Evolutionary conservation across 805 yeast genomes (phyloP).

Genomic region (Wickerhamomyces bisporus): DNA sequence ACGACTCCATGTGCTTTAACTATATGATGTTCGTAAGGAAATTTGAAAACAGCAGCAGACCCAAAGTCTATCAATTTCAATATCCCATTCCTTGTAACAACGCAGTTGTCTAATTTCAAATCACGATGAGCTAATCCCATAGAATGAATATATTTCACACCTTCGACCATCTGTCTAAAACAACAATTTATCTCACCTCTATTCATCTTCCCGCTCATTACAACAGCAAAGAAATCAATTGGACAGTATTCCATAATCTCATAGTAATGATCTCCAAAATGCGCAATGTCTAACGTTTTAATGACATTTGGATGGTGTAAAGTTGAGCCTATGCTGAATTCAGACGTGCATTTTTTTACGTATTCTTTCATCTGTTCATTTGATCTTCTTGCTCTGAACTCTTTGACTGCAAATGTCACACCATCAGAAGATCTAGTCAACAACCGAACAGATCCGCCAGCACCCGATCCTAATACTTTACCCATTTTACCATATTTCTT

Average conservation of each 20-base stretch:
- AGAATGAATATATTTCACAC: conserved; percentile 68
- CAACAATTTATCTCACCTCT: conserved; percentile 81
- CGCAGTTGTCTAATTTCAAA: conserved; percentile 79
- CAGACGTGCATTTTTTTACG: conserved; percentile 86
- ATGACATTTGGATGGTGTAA: conserved; percentile 78
- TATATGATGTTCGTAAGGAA: conserved; percentile 59
- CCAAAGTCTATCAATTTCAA: conserved; percentile 81
- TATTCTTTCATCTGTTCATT: conserved; percentile 71
- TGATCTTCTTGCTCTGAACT: conserved; percentile 66
- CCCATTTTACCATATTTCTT: conserved; percentile 71
- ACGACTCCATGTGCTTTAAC: conserved; percentile 71
- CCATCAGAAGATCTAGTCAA: conserved; percentile 64
- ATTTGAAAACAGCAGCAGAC: conserved; percentile 74
- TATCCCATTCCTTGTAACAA: conserved; percentile 66
- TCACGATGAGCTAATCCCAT: conserved; percentile 83
- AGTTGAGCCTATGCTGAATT: conserved; percentile 80
- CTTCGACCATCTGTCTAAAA: conserved; percentile 66
- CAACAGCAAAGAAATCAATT: conserved; percentile 78
- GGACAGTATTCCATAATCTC: conserved; percentile 88
- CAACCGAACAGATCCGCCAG: conserved; percentile 81
- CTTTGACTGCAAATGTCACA: conserved; percentile 77
- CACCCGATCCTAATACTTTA: conserved; percentile 76
- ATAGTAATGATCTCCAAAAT: conserved; percentile 58
- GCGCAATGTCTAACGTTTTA: conserved; percentile 64
- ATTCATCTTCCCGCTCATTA: conserved; percentile 80